Evolutionary conservation across 805 yeast genomes (phyloP).

Genomic region (Metschnikowia henanensis): DNA sequence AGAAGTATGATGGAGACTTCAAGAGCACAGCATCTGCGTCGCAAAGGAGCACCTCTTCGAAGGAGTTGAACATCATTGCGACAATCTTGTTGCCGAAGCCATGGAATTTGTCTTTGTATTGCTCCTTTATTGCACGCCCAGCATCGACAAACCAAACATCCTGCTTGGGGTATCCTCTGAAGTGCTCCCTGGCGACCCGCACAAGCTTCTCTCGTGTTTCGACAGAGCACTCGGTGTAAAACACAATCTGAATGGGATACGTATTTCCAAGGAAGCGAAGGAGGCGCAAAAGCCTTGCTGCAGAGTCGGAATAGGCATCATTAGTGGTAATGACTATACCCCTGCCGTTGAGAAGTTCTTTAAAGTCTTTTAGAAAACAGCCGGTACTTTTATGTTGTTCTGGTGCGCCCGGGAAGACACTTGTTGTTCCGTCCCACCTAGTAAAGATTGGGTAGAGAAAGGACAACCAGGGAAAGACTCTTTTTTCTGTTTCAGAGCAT

Average conservation of each 20-base stretch:
- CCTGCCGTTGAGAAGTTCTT: slow-evolving; percentile 26
- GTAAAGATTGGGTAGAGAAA: slow-evolving; percentile 9
- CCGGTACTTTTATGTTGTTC: neutral
- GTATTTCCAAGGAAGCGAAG: slow-evolving; percentile 32
- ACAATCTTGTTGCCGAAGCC: slow-evolving; percentile 33
- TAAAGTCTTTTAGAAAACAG: slow-evolving; percentile 24
- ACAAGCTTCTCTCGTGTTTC: slow-evolving; percentile 1
- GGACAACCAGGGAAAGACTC: slow-evolving; percentile 6
- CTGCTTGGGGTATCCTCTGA: slow-evolving; percentile 21
- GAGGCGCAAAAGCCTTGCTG: slow-evolving; percentile 23
- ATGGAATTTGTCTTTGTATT: slow-evolving; percentile 28
- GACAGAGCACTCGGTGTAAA: slow-evolving; percentile 17
- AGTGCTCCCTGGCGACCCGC: slow-evolving; percentile 11
- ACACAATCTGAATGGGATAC: slow-evolving; percentile 42
- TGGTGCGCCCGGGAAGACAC: slow-evolving; percentile 5
- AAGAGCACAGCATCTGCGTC: slow-evolving; percentile 55
- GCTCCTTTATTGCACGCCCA: slow-evolving; percentile 17
- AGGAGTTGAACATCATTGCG: slow-evolving; percentile 13
- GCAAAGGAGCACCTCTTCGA: slow-evolving; percentile 32
- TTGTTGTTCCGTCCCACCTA: slow-evolving; percentile 7
- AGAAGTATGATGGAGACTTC: slow-evolving; percentile 26
- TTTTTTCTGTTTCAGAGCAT: neutral
- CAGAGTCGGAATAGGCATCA: slow-evolving; percentile 27
- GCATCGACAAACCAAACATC: slow-evolving; percentile 42
- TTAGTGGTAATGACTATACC: slow-evolving; percentile 40